Evolutionary conservation across 2,329 filamentous ascomycete species (phyloP).

Genomic region (Aspergillus japonicus): DNA sequence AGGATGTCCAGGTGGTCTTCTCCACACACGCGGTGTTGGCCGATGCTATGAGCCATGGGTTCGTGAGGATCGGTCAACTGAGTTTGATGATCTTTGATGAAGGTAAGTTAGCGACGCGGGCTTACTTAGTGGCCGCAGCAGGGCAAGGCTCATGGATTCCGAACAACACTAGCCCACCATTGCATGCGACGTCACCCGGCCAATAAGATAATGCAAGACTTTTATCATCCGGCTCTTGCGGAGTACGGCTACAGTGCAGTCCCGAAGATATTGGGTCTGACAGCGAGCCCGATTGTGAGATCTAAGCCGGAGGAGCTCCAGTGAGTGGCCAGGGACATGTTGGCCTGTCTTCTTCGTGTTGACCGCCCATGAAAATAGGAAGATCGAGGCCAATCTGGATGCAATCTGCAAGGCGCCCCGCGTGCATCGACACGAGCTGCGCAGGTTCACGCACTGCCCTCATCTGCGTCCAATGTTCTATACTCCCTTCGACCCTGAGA

Average conservation of each 20-base stretch:
- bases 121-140: too few species aligned
- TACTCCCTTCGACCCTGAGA: conserved; percentile 1
- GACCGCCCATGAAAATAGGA: conserved; percentile 27
- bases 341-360: conserved; percentile 1
- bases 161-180: conserved; percentile 61
- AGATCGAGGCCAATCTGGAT: conserved; percentile 68
- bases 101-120: conserved; percentile 49
- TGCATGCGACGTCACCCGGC: conserved; percentile 64
- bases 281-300: conserved; percentile 72
- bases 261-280: conserved; percentile 74
- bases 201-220: conserved; percentile 69
- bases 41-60: conserved; percentile 73
- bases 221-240: conserved; percentile 58
- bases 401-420: conserved; percentile 69
- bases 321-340: conserved; percentile 26
- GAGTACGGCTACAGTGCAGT: conserved; percentile 32
- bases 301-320: conserved; percentile 57
- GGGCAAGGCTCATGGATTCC: neutral
- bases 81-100: conserved; percentile 79
- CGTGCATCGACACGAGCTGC: conserved; percentile 65
- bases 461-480: conserved; percentile 30
- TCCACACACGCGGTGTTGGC: conserved; percentile 73
- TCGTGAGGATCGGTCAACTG: conserved; percentile 64
- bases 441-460: conserved; percentile 68
- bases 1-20: conserved; percentile 68